phyloP scores from a whole-genome alignment of 2,329 filamentous ascomycete species.

The Arthroderma uncinatum region DNA sequence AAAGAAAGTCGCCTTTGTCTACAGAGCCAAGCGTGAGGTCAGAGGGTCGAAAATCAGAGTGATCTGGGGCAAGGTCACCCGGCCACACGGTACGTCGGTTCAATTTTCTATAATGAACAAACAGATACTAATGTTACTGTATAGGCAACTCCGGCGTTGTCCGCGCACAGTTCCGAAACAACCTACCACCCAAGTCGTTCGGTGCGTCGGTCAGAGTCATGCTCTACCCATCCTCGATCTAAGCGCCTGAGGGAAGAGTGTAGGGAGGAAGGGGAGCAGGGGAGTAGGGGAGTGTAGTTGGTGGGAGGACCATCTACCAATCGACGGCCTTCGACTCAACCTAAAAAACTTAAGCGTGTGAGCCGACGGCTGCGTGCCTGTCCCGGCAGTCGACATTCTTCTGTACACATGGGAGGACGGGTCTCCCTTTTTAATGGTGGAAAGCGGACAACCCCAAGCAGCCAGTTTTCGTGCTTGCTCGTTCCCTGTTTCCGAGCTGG shows the following conservation, averaged over 20 bases:
- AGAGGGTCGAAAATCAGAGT: conserved; percentile 97
- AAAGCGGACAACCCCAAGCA: too few species aligned
- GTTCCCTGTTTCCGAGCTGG: background rate
- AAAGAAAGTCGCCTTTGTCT: conserved; percentile 98
- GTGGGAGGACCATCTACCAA: too few species aligned
- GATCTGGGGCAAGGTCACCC: conserved; percentile 98
- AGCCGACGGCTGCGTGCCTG: too few species aligned
- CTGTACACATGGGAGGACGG: background rate
- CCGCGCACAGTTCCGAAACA: conserved; percentile 91
- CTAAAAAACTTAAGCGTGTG: too few species aligned
- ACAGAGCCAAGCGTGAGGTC: conserved; percentile 88
- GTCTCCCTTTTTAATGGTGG: background rate
- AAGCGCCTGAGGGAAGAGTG: conserved; percentile 34
- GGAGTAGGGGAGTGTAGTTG: background rate
- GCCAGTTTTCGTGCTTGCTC: too few species aligned
- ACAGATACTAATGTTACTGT: background rate
- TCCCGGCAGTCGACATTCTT: too few species aligned
- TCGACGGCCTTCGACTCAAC: too few species aligned
- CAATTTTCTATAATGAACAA: too few species aligned
- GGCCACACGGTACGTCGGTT: conserved; percentile 67
- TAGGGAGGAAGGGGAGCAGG: background rate
- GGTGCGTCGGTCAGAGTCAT: conserved; percentile 92
- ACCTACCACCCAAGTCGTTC: conserved; percentile 93
- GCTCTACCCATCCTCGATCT: conserved; percentile 97
- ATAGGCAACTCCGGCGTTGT: conserved; percentile 94